Percentiles rank a stretch among this genome's conserved stretches.
These are phyloP conservation scores for Dunaliella primolecta DNA, from an alignment of 139 green algal species.

Conservation along the genomic window DNA sequence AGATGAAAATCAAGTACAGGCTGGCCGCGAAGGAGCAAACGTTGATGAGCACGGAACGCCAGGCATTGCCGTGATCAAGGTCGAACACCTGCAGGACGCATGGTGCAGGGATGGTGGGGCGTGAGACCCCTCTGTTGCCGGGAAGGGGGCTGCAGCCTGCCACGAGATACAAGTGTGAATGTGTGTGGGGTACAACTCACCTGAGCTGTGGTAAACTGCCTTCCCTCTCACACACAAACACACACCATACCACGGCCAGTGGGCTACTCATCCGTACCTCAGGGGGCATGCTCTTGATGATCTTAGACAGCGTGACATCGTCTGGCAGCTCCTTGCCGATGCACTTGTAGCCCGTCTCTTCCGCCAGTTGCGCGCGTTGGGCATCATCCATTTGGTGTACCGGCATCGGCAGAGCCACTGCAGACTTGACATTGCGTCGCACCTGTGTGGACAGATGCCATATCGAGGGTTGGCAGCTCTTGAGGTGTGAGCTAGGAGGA, in stretches of 20 bases:
- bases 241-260: no score
- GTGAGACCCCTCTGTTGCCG: no score
- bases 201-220: no score
- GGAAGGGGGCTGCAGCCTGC: no score
- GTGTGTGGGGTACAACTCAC: no score
- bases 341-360: slow-evolving; percentile 73
- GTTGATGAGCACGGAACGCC: slow-evolving; percentile 62
- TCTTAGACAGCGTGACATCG: slow-evolving; percentile 71
- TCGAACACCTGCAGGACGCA: slow-evolving; percentile 80
- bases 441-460: no score
- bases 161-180: no score
- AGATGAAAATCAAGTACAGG: slow-evolving; percentile 76
- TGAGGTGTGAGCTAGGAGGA: no score
- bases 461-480: no score
- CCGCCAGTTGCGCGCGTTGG: slow-evolving; percentile 29
- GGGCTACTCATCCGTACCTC: no score
- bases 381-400: slow-evolving; percentile 36
- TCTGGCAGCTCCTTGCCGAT: slow-evolving; percentile 86
- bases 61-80: slow-evolving; percentile 74
- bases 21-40: slow-evolving; percentile 57
- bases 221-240: no score
- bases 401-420: neutral
- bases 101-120: no score
- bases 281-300: slow-evolving; percentile 79
- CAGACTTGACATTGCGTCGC: neutral